Base-by-base conservation (phyloP, 352 stramenopile species). In the Globisporangium apiculatum region DNA sequence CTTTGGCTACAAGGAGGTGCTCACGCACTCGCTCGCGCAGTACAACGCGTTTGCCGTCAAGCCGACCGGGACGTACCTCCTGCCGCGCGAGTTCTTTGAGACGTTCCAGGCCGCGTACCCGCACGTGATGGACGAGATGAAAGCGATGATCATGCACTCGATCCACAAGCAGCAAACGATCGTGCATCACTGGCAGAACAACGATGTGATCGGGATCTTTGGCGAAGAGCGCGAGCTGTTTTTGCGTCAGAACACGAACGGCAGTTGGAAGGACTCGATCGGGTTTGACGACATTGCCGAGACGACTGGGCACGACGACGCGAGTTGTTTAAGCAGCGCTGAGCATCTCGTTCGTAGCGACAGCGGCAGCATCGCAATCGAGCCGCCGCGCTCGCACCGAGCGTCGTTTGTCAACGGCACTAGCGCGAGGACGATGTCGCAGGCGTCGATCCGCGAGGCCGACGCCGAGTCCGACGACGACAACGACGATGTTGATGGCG, bases 141-240 rank as follows among this genome's bases (percentile, higher is more conserved):
- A 76, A 7, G 51, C 56, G n/a, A 67, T 89, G n/a, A 76, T 88
- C 47, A 70, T 91, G 55, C 73, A 89, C 57, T 87, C 82, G 35
- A 86, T 91, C 62, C 79, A 71, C 41, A 83, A 83, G 46, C 82
- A 91, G 62, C 82, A 91, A 42, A 89, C 77, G 15, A 71, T 87
- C 45, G 65, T 84, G 9, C 62, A 85, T 18, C 77, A 75, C 24
- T 89, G 76, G 78, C 78, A 90, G 50, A 87, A 89, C 54, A 89
- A 89, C 55, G 72, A 86, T 6, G 62, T 66, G 12, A 86, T 91
- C 49, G 68, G 78, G 8, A 78, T 89, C 11, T 89, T 76, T 12
- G 40, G 55, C 7, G 50, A 65, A 37, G 76, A 88, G 58, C 53
- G 65, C 18, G 64, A 83, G 24, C 59, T 61, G 6, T 72, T 89